Base-by-base conservation (phyloP, 169 alveolate genomes). In the Blepharisma undulans region DNA sequence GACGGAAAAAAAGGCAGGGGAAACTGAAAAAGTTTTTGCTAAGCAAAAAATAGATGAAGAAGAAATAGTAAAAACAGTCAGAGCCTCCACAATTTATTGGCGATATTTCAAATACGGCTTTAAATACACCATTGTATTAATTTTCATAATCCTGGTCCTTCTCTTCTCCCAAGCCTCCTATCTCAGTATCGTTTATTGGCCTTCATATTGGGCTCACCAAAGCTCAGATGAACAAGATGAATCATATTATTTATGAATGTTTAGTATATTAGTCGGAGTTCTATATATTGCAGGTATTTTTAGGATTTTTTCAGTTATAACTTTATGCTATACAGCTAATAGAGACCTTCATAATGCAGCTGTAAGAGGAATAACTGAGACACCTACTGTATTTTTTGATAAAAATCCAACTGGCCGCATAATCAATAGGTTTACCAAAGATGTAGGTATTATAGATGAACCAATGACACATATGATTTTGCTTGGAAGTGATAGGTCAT, bases 341-440 rank as follows among this genome's bases (percentile, higher is more conserved):
- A 59, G 25, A 14, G 34, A 82, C 7, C 74, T 59, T 32, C 89
- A 82, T 60, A 82, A 82, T 30, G 22, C 22, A 4, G 89, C 89
- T 32, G 25, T 82, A 19, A 82, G 60, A 82, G 89, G 89, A 21
- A n/a, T 82, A 8, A n/a, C 89, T 21, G 33, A 22, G 22, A 82
- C 89, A 2, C 33, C 25, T 14, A 36, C 76, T 59, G 72, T 60
- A 0, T 82, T 32, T 12, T 82, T 82, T 7, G 92, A 88, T 22
- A 27, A 21, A 18, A 72, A 72, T 30, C 87, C 86, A 19, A 22
- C 87, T 30, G 92, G 92, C 7, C 61, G 87, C 18, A 76, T 88
- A 22, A 21, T 88, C 29, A 88, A 72, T 25, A 72, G 92, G 29
- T 76, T 88, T 88, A 30, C 92, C n/a, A 76, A 34, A 33, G 92